Percentiles rank a stretch among this genome's conserved stretches.
Conservation (phyloP, 257 asterid genomes). For the Solanum ahanhuiri region DNA sequence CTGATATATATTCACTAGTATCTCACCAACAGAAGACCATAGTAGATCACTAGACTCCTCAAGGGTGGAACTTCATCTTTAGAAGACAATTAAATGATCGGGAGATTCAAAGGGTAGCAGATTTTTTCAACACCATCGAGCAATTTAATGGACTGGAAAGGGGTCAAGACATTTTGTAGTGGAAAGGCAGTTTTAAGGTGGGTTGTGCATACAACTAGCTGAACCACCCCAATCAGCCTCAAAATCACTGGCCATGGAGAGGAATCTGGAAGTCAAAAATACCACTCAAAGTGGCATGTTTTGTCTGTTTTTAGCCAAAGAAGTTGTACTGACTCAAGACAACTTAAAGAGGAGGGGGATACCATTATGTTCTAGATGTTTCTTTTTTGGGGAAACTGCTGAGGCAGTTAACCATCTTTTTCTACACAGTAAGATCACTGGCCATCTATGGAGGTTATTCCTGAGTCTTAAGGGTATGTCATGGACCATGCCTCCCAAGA, state of each 20-base stretch:
- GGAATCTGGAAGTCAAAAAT: neutral
- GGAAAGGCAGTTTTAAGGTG: neutral
- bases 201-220: neutral
- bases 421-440: neutral
- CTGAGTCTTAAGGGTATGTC: neutral
- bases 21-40: neutral
- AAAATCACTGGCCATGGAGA: neutral
- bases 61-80: neutral
- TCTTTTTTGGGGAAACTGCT: too few relatives aligned
- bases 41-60: neutral
- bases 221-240: neutral
- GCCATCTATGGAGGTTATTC: neutral
- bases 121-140: neutral
- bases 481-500: neutral
- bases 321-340: neutral
- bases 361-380: neutral
- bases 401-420: neutral
- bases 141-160: neutral
- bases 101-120: neutral
- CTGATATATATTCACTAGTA: neutral
- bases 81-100: neutral
- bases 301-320: neutral
- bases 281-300: neutral
- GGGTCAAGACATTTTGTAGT: neutral
- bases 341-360: neutral